Conservation (phyloP, 805 yeast genomes). For the Danielia oregonensis region DNA sequence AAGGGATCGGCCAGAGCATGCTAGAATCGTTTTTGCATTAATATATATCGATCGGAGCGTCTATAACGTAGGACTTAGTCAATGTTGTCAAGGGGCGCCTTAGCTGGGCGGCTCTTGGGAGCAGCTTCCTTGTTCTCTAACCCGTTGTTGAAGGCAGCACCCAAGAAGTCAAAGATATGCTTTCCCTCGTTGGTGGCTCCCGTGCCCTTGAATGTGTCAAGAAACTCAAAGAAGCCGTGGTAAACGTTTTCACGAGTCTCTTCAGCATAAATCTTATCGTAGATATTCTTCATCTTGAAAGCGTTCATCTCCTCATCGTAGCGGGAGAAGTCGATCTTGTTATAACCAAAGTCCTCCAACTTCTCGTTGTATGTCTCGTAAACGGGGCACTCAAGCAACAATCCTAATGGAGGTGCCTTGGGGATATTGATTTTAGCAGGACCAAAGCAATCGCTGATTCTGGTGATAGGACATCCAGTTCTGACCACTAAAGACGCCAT, state of each 20-base stretch:
- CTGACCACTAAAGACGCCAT: constrained; percentile 86
- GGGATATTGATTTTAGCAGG: constrained; percentile 81
- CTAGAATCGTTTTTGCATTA: not conserved
- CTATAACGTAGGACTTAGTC: constrained; percentile 3
- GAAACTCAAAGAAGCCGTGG: constrained; percentile 86
- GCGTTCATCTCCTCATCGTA: constrained; percentile 71
- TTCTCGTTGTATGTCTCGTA: constrained; percentile 79
- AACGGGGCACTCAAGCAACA: constrained; percentile 86
- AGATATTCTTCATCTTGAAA: constrained; percentile 83
- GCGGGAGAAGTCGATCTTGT: constrained; percentile 62
- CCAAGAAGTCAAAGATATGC: constrained; percentile 57
- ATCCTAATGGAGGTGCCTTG: constrained; percentile 95
- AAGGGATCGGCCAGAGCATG: no score
- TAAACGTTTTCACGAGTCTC: constrained; percentile 85
- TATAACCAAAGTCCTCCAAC: constrained; percentile 72
- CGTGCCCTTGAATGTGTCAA: constrained; percentile 64
- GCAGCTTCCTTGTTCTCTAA: constrained; percentile 13
- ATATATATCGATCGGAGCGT: not conserved
- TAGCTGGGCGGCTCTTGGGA: constrained; percentile 4
- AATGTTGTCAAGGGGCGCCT: constrained; percentile 5
- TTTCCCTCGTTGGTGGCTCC: constrained; percentile 33
- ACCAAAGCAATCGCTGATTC: constrained; percentile 76
- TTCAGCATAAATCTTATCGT: constrained; percentile 88
- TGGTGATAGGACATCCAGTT: constrained; percentile 74
- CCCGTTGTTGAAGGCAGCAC: constrained; percentile 34